Conservation (phyloP, 176 grass and related monocot genomes). For the Paspalum notatum region DNA sequence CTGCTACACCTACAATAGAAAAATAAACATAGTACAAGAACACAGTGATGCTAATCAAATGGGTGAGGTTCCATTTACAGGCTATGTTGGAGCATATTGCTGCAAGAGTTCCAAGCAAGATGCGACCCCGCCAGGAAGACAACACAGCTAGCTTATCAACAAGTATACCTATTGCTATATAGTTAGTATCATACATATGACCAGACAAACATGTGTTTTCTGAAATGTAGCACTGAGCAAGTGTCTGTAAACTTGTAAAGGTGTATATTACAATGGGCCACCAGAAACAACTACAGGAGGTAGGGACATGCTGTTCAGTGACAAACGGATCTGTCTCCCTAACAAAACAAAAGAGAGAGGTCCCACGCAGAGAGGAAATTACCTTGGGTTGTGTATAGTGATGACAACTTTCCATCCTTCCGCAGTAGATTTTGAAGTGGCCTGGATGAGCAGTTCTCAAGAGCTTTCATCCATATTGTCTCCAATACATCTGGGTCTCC, state of each 20-base stretch:
- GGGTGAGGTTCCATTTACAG: neutral
- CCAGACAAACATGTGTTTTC: slow-evolving; percentile 46
- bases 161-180: slow-evolving; percentile 17
- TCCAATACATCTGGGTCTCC: slow-evolving; percentile 72
- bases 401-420: slow-evolving; percentile 80
- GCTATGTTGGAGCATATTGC: neutral
- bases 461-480: slow-evolving; percentile 73
- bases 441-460: slow-evolving; percentile 71
- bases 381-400: slow-evolving; percentile 76
- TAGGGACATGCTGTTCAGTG: slow-evolving; percentile 14
- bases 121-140: slow-evolving; percentile 8
- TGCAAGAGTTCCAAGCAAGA: slow-evolving; percentile 12
- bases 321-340: slow-evolving; percentile 15
- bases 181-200: neutral
- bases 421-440: slow-evolving; percentile 59
- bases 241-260: slow-evolving; percentile 35
- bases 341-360: slow-evolving; percentile 28
- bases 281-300: slow-evolving; percentile 30
- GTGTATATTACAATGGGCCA: slow-evolving; percentile 26
- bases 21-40: neutral
- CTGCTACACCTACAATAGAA: slow-evolving; percentile 52
- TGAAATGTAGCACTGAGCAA: slow-evolving; percentile 22
- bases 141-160: slow-evolving; percentile 20
- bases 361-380: slow-evolving; percentile 33
- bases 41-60: neutral